These are phyloP conservation scores for Phytophthora cactorum DNA, from an alignment of 352 stramenopile genomes.

Conservation along the genomic window DNA sequence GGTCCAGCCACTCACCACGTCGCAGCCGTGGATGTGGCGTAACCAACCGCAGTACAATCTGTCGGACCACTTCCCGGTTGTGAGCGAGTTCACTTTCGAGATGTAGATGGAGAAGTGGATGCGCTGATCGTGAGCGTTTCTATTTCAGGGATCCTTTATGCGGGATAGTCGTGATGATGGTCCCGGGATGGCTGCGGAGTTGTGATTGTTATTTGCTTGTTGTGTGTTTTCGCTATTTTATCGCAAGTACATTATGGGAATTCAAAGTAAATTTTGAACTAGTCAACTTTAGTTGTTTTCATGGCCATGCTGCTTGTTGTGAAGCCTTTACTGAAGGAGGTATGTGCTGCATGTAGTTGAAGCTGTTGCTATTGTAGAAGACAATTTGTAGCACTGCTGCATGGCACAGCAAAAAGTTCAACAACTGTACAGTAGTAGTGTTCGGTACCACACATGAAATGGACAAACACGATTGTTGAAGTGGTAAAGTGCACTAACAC, in stretches of 20 bases:
- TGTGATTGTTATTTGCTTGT: conserved; percentile 36
- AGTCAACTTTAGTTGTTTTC: no score
- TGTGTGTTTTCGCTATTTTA: conserved; percentile 43
- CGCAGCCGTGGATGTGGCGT: conserved; percentile 64
- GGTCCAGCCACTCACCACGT: conserved; percentile 61
- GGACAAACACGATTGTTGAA: no score
- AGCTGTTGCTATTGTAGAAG: neutral
- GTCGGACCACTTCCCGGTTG: conserved; percentile 80
- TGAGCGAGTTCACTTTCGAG: conserved; percentile 76
- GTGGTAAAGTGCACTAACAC: no score
- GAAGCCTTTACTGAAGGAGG: no score
- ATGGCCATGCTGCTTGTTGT: no score
- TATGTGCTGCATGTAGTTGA: neutral
- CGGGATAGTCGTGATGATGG: conserved; percentile 5
- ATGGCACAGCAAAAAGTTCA: no score
- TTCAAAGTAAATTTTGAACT: conserved; percentile 17
- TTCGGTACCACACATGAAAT: no score
- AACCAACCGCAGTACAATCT: conserved; percentile 71
- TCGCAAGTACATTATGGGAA: conserved; percentile 32
- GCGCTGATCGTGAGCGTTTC: conserved; percentile 15
- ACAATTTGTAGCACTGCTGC: no score
- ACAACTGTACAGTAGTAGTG: no score
- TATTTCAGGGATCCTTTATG: neutral
- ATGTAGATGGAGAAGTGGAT: conserved; percentile 46
- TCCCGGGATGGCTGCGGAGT: neutral